Evolutionary conservation across 2,329 filamentous ascomycete genomes (phyloP).

Genomic region (Colletotrichum filicis): DNA sequence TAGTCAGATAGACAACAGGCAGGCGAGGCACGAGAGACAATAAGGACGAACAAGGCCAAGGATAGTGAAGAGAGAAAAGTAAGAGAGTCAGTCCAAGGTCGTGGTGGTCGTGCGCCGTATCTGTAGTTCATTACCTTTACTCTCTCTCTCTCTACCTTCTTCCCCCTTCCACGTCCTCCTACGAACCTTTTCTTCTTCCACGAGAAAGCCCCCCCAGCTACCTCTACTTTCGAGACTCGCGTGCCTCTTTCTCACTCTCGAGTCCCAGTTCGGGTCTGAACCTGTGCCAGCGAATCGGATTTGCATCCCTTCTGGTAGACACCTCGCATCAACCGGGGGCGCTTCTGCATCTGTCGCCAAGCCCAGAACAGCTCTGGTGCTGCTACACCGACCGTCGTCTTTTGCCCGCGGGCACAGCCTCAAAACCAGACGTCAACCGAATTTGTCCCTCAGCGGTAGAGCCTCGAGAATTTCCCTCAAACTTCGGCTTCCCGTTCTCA

Average conservation of each 20-base stretch:
- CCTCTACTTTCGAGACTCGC: not conserved
- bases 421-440: slow-evolving; percentile 8
- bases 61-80: slow-evolving; percentile 3
- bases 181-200: not conserved
- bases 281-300: not conserved
- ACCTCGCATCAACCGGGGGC: not conserved
- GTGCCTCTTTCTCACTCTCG: slow-evolving; percentile 2
- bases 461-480: not conserved
- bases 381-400: not conserved
- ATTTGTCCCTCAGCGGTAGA: slow-evolving; percentile 3
- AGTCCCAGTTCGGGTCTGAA: not conserved
- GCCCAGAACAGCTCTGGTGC: slow-evolving; percentile 1
- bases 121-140: slow-evolving; percentile 11
- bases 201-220: not conserved
- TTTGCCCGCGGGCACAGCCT: slow-evolving; percentile 16
- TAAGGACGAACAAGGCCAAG: slow-evolving; percentile 23
- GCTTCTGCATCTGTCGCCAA: slow-evolving; percentile 9
- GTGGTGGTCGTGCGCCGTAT: slow-evolving; percentile 4
- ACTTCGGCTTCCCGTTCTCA: slow-evolving; percentile 7
- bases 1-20: slow-evolving; percentile 6
- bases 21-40: not conserved
- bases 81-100: slow-evolving; percentile 26
- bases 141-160: not conserved
- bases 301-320: not conserved
- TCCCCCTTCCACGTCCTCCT: not conserved